These are phyloP conservation scores for Furcasterigmium furcatum DNA, from an alignment of 2,329 filamentous ascomycete species.

Conservation along the genomic window DNA sequence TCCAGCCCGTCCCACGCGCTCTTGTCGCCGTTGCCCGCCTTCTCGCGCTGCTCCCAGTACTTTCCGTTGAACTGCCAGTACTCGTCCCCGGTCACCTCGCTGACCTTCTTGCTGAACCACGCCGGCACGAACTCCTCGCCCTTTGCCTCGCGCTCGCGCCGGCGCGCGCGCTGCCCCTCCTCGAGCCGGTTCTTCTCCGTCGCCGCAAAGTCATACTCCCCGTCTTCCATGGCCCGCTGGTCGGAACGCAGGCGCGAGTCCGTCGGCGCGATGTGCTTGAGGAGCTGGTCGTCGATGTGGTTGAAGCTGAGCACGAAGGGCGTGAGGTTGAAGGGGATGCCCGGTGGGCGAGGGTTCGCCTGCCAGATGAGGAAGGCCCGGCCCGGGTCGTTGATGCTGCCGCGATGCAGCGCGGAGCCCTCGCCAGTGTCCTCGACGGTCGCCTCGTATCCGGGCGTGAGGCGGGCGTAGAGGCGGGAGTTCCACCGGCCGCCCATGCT, in stretches of 20 bases:
- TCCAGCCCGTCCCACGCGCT: conserved; percentile 70
- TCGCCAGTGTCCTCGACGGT: conserved; percentile 57
- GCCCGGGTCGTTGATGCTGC: conserved; percentile 60
- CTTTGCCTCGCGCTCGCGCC: conserved; percentile 67
- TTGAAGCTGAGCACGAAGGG: conserved; percentile 95
- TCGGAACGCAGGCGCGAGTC: conserved; percentile 92
- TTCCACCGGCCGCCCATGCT: conserved; percentile 96
- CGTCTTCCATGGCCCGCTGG: conserved; percentile 97
- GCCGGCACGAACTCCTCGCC: conserved; percentile 81
- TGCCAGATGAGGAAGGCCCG: conserved; percentile 93
- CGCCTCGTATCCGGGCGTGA: conserved; percentile 87
- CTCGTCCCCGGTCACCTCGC: conserved; percentile 78
- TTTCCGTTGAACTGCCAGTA: conserved; percentile 87
- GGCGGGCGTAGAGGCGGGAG: conserved; percentile 90
- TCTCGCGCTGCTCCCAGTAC: conserved; percentile 78
- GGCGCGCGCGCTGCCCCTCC: conserved; percentile 78
- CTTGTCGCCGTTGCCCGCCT: conserved; percentile 57
- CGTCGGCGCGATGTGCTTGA: conserved; percentile 78
- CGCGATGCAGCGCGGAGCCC: conserved; percentile 33
- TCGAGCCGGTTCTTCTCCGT: conserved; percentile 93
- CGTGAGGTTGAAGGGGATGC: conserved; percentile 95
- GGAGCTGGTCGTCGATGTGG: conserved; percentile 80
- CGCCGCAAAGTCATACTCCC: conserved; percentile 91
- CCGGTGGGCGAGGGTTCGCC: conserved; percentile 73
- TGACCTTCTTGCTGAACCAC: conserved; percentile 77